These are phyloP conservation scores for Fusarium proliferatum DNA, from an alignment of 2,329 filamentous ascomycete genomes.

Conservation along the genomic window DNA sequence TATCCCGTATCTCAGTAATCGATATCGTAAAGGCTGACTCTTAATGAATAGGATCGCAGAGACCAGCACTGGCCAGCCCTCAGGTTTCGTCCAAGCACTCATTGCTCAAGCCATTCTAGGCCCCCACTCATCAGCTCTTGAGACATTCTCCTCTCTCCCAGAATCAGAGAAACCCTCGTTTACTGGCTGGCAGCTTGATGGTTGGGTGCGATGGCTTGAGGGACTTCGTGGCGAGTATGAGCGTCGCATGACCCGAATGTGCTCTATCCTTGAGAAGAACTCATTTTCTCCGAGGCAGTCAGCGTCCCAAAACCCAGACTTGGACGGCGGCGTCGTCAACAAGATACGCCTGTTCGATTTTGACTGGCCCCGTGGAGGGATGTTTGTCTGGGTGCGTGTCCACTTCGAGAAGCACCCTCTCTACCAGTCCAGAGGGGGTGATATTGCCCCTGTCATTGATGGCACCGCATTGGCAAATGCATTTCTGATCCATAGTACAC, in stretches of 20 bases:
- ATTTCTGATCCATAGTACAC: constrained; percentile 77
- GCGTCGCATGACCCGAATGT: constrained; percentile 85
- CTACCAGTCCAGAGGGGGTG: constrained; percentile 53
- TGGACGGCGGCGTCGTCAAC: constrained; percentile 80
- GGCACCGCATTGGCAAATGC: constrained; percentile 69
- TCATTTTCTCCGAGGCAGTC: constrained; percentile 73
- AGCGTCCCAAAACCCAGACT: constrained; percentile 57
- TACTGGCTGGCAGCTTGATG: constrained; percentile 78
- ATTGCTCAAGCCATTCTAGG: constrained; percentile 82
- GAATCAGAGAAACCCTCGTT: constrained; percentile 61
- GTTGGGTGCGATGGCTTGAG: constrained; percentile 92
- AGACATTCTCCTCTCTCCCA: constrained; percentile 57
- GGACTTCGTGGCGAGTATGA: constrained; percentile 88
- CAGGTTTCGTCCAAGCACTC: constrained; percentile 88
- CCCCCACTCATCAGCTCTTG: constrained; percentile 61
- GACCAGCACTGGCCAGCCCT: constrained; percentile 82
- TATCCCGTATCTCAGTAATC: background rate
- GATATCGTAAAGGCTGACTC: constrained; percentile 7
- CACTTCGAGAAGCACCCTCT: constrained; percentile 80
- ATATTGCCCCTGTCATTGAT: constrained; percentile 56
- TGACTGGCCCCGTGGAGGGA: constrained; percentile 83
- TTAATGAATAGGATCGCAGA: constrained; percentile 73
- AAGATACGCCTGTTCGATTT: constrained; percentile 82
- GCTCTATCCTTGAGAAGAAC: constrained; percentile 75
- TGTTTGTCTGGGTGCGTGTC: constrained; percentile 89